Evolutionary conservation across 2,329 filamentous ascomycete species (phyloP).

Genomic region (Metarhizium rileyi): DNA sequence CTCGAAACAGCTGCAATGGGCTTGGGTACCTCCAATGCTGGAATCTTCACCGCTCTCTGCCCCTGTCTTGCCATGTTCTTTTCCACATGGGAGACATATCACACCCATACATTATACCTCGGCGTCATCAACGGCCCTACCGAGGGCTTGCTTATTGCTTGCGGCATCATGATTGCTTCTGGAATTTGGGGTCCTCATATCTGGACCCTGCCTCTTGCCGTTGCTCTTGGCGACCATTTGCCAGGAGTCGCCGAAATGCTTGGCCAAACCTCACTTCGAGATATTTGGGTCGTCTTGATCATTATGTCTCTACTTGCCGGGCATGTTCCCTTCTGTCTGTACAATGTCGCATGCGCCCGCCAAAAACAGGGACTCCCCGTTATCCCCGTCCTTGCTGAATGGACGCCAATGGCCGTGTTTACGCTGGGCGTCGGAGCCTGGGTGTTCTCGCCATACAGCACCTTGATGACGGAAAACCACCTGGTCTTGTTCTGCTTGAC

Average conservation of each 20-base stretch:
- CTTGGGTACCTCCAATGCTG: conserved; percentile 71
- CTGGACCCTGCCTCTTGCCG: conserved; percentile 68
- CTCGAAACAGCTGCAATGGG: conserved; percentile 91
- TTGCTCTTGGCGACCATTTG: conserved; percentile 49
- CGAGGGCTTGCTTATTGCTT: conserved; percentile 86
- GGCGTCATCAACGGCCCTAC: conserved; percentile 96
- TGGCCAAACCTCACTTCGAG: conserved; percentile 65
- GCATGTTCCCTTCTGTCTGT: conserved; percentile 82
- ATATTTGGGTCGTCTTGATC: conserved; percentile 76
- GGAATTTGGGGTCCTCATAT: conserved; percentile 82
- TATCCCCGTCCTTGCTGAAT: conserved; percentile 79
- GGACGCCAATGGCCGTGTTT: conserved; percentile 83
- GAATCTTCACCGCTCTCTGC: conserved; percentile 83
- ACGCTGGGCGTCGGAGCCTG: conserved; percentile 66
- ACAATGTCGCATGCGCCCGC: conserved; percentile 74
- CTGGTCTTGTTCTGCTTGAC: conserved; percentile 87
- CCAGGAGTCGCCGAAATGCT: conserved; percentile 48
- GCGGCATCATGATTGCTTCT: conserved; percentile 73
- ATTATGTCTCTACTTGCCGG: conserved; percentile 53
- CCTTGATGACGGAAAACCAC: conserved; percentile 72
- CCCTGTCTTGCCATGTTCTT: conserved; percentile 98
- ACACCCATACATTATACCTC: conserved; percentile 93
- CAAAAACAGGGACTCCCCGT: conserved; percentile 63
- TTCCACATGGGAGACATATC: conserved; percentile 98
- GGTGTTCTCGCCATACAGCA: conserved; percentile 84